phyloP scores from a whole-genome alignment of 768 basidiomycete species.

The Phanerochaete carnosa region DNA sequence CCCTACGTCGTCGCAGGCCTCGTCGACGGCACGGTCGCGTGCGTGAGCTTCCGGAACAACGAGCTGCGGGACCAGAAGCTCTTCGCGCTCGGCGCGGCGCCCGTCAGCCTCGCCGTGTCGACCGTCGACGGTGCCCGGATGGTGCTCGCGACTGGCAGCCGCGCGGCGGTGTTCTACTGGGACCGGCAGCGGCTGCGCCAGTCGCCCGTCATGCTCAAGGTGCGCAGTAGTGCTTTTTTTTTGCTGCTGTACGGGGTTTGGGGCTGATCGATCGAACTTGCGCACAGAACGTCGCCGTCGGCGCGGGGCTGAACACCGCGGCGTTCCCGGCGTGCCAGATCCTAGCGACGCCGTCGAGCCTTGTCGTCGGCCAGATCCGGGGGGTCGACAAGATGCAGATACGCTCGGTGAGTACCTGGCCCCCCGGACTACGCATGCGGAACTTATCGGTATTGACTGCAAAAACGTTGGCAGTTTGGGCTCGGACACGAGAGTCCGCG shows the following conservation, averaged over 20 bases:
- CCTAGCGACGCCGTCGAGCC: conserved; percentile 47
- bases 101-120: conserved; percentile 59
- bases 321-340: conserved; percentile 53
- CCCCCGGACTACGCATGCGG: not conserved
- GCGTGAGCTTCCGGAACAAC: conserved; percentile 38
- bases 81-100: conserved; percentile 61
- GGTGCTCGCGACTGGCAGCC: conserved; percentile 71
- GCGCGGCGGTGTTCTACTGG: conserved; percentile 67
- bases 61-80: conserved; percentile 49
- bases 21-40: conserved; percentile 68
- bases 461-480: conserved; percentile 44
- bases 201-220: conserved; percentile 74
- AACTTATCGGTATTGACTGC: not conserved
- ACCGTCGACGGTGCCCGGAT: conserved; percentile 47
- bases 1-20: conserved; percentile 71
- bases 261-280: not conserved
- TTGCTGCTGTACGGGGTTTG: not conserved
- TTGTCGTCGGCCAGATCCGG: conserved; percentile 64
- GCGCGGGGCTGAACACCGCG: conserved; percentile 49
- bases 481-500: conserved; percentile 73
- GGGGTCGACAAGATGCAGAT: conserved; percentile 80
- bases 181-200: conserved; percentile 61
- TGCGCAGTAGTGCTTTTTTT: conserved; percentile 17
- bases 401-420: conserved; percentile 54
- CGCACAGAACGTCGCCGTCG: conserved; percentile 43